Evolutionary conservation across 106 monocot genomes (phyloP).

Genomic region (Cymbidium sinense): DNA sequence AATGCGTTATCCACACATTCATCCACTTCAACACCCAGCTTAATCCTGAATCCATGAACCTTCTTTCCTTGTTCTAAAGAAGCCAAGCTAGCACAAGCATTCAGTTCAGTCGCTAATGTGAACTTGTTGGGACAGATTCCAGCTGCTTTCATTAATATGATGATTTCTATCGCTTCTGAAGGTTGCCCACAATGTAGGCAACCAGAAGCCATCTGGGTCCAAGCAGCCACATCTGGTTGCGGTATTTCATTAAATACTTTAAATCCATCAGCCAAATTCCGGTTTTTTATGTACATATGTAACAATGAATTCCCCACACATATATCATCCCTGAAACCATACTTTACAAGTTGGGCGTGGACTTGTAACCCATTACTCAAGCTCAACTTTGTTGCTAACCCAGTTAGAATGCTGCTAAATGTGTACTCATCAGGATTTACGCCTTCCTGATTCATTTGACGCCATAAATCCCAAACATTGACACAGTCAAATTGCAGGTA

Average conservation of each 20-base stretch:
- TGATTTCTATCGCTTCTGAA: constrained; percentile 30
- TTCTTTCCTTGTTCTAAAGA: constrained; percentile 60
- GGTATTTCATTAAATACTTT: constrained; percentile 56
- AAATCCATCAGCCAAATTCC: constrained; percentile 13
- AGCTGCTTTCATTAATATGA: constrained; percentile 38
- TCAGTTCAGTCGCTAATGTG: constrained; percentile 50
- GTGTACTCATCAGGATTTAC: constrained; percentile 53
- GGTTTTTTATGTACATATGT: constrained; percentile 63
- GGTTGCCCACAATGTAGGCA: constrained; percentile 46
- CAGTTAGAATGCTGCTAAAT: constrained; percentile 65
- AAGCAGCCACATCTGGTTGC: constrained; percentile 58
- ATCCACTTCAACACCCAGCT: constrained; percentile 45
- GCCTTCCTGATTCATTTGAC: constrained; percentile 48
- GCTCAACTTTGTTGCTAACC: constrained; percentile 31
- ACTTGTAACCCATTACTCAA: constrained; percentile 32
- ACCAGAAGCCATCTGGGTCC: constrained; percentile 71
- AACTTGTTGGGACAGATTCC: constrained; percentile 67
- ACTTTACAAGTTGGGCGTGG: constrained; percentile 60
- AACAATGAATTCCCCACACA: constrained; percentile 62
- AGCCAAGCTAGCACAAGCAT: constrained; percentile 47
- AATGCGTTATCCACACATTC: constrained; percentile 70
- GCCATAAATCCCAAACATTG: constrained; percentile 52
- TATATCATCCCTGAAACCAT: constrained; percentile 40
- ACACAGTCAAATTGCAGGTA: constrained; percentile 32
- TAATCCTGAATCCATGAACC: constrained; percentile 50